Conservation (phyloP, 805 yeast genomes). For the Yarrowia sp. region DNA sequence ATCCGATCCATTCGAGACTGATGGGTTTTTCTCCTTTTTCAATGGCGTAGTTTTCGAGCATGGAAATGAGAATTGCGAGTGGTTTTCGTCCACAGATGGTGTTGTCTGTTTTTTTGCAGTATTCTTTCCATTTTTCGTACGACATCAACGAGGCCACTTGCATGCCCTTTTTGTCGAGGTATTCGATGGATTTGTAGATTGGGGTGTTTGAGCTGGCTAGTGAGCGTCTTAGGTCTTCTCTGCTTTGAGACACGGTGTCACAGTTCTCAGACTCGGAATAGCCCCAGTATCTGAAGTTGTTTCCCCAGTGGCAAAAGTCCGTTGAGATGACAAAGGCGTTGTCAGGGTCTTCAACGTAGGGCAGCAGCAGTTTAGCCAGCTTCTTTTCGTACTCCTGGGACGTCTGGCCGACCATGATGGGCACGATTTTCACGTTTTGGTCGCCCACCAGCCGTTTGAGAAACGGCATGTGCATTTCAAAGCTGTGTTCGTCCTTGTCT, state of each 20-base stretch:
- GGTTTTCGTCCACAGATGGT: slow-evolving; percentile 95
- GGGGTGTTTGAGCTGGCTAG: slow-evolving; percentile 40
- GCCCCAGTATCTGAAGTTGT: slow-evolving; percentile 55
- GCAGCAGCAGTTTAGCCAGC: slow-evolving; percentile 49
- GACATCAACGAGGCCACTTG: slow-evolving; percentile 53
- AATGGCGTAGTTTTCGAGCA: slow-evolving; percentile 31
- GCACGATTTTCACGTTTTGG: slow-evolving; percentile 49
- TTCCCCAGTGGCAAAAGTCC: slow-evolving; percentile 96
- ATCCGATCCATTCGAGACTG: slow-evolving; percentile 66
- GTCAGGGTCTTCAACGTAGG: slow-evolving; percentile 51
- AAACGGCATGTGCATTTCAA: slow-evolving; percentile 92
- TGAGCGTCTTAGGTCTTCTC: slow-evolving; percentile 2
- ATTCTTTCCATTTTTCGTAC: slow-evolving; percentile 58
- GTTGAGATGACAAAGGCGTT: slow-evolving; percentile 77
- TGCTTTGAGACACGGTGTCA: neutral
- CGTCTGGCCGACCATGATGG: slow-evolving; percentile 72
- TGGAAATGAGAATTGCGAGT: slow-evolving; percentile 58
- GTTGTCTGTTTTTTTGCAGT: slow-evolving; percentile 69
- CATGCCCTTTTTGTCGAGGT: slow-evolving; percentile 71
- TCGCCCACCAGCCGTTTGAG: slow-evolving; percentile 43
- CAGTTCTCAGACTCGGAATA: slow-evolving; percentile 40
- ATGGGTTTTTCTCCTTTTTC: slow-evolving; percentile 31
- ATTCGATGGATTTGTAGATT: slow-evolving; percentile 70
- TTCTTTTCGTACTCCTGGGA: slow-evolving; percentile 44
- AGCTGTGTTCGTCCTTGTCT: slow-evolving; percentile 85